A percentile compares a stretch with the other conserved stretches of the same genome.
Conservation (phyloP, 345 rosid species). For the Rhodamnia rubescens region DNA sequence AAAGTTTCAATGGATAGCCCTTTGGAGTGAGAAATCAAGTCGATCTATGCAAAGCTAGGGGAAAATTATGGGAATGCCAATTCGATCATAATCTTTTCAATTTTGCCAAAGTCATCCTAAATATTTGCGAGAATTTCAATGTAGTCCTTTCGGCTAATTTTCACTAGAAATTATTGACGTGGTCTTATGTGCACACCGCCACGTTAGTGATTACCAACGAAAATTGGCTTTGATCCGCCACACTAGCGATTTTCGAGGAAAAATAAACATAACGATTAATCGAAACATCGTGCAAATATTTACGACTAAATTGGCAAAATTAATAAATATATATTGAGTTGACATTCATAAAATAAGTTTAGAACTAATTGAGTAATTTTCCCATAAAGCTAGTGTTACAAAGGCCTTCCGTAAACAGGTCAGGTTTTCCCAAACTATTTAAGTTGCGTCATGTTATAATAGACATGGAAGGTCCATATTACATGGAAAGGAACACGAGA, state of each 20-base stretch:
- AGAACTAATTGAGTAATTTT: background rate
- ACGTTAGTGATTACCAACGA: too few species aligned
- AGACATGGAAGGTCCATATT: background rate
- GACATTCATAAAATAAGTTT: background rate
- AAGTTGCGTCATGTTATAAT: background rate
- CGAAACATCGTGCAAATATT: too few species aligned
- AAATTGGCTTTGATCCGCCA: too few species aligned
- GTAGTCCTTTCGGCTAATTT: too few species aligned
- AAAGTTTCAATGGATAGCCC: background rate
- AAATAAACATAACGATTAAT: background rate
- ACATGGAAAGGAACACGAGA: background rate
- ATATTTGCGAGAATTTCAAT: too few species aligned
- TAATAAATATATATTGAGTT: background rate
- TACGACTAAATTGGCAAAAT: background rate
- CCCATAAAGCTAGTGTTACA: background rate
- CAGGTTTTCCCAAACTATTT: background rate
- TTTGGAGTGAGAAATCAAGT: background rate
- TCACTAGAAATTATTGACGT: too few species aligned
- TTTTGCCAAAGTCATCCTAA: too few species aligned
- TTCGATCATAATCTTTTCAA: too few species aligned
- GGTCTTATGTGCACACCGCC: too few species aligned
- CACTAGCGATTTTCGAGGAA: background rate
- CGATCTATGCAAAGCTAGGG: fast-evolving
- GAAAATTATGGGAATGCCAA: background rate
- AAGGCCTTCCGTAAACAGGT: background rate